phyloP scores from a whole-genome alignment of 2,329 filamentous ascomycete species.

The Diplodia sapinea region DNA sequence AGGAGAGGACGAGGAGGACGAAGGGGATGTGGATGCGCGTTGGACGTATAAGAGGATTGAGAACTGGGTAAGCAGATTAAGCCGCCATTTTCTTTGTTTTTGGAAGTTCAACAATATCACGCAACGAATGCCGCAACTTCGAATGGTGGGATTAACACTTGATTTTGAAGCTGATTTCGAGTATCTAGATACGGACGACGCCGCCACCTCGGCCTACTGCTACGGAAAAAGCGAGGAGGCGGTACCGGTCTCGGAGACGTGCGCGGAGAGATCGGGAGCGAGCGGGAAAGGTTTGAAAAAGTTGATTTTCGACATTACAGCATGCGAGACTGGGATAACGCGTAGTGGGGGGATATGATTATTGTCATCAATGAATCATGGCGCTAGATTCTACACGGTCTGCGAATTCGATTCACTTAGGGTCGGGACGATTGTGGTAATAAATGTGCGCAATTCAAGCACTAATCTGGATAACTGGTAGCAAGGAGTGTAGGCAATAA shows the following conservation, averaged over 20 bases:
- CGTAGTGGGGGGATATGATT: too few species aligned
- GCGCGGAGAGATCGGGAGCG: conserved; percentile 34
- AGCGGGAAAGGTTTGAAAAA: background rate
- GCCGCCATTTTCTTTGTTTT: background rate
- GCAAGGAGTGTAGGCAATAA: too few species aligned
- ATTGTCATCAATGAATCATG: too few species aligned
- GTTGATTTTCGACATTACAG: background rate
- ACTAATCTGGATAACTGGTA: too few species aligned
- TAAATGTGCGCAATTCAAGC: too few species aligned
- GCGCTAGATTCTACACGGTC: too few species aligned
- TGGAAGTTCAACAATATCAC: background rate
- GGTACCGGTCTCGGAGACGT: conserved; percentile 6
- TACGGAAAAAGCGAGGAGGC: conserved; percentile 13
- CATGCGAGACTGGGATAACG: too few species aligned
- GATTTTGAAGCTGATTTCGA: background rate
- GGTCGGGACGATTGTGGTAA: too few species aligned
- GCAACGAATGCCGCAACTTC: background rate
- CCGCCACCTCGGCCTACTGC: background rate
- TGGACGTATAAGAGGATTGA: conserved; percentile 6
- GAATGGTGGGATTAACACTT: background rate
- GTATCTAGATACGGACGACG: conserved; percentile 1
- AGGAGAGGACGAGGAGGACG: background rate
- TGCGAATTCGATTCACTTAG: too few species aligned
- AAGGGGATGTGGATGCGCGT: background rate
- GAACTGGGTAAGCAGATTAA: background rate